Evolutionary conservation across 2,329 filamentous ascomycete species (phyloP).

Genomic region (Cytospora piceicola): DNA sequence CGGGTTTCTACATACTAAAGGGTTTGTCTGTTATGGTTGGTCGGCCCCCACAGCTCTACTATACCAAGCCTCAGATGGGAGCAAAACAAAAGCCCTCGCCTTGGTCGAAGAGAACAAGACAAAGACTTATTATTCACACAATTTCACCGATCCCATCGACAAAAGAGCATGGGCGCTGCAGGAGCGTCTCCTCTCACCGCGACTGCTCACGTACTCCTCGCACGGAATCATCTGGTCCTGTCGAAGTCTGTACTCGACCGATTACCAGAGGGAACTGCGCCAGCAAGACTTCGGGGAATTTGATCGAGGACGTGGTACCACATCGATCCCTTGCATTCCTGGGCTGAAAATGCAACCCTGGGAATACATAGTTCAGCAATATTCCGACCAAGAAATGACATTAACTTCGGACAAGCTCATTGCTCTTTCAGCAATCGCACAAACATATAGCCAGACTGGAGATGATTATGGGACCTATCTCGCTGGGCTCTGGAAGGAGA

Average conservation of each 20-base stretch:
- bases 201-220: neutral
- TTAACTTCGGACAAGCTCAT: neutral
- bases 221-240: neutral
- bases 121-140: rapidly evolving
- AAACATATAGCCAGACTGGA: neutral
- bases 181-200: constrained; percentile 1
- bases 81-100: neutral
- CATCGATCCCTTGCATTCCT: neutral
- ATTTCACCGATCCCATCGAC: neutral
- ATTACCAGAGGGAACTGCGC: neutral
- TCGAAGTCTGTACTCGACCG: neutral
- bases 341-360: neutral
- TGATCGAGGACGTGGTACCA: neutral
- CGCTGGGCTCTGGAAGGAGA: neutral
- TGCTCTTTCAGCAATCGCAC: constrained; percentile 3
- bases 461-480: neutral
- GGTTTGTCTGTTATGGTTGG: neutral
- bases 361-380: neutral
- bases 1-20: neutral
- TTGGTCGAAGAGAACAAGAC: neutral
- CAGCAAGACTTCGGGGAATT: neutral
- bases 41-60: neutral
- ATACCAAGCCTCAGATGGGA: neutral
- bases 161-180: neutral
- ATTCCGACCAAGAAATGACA: neutral